Evolutionary conservation across 2,329 filamentous ascomycete species (phyloP), one percentile per base, ranked within the genome.

Genomic region (Sporothrix euskadiensis): DNA sequence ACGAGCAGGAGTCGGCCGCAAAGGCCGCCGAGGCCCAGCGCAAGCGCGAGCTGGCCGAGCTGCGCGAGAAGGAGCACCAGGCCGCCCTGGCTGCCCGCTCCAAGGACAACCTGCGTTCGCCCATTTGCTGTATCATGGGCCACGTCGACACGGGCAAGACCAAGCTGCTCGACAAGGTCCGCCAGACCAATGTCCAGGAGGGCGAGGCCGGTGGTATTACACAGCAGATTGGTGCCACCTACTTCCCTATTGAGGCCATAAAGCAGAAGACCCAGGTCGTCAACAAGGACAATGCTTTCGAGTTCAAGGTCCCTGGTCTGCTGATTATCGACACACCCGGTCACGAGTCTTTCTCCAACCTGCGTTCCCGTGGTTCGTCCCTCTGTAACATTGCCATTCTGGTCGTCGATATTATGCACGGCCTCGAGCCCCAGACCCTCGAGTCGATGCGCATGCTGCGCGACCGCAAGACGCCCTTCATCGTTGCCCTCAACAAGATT

Each of bases 101-200:
- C 30, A 94, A 93, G 83, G 94, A 99, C 81, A 91, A 99, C 83
- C 89, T 99, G 73, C 94, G 96, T 74, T 98, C 96, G 56, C 96
- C 96, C 71, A 99, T 99, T 83, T 98, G 96, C 88, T 98, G 95
- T 91, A 99, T 99, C 88, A 90, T 99, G 76, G 96, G 96, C 79
- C 96, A 99, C 89, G 96, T 99, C 89, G 96, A 99, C 90, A 99
- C 97, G 63, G 96, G 96, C 82, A 99, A 99, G 86, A 99, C 96
- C n/a, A 99, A 98, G 85, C 87, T 99, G 76, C 88, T 99, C 74
- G 96, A 99, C 87, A 99, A 99, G 86, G 93, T 99, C 80, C 92
- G 96, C 80, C 94, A 98, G 83, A 98, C 96, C 73, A 98, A 99
- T 81, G 96, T 99, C 49, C 97, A 99, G 81, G 96, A 98, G 84